Base-by-base conservation (phyloP, 495 filamentous ascomycete genomes). In the Achaetomiella virescens region DNA sequence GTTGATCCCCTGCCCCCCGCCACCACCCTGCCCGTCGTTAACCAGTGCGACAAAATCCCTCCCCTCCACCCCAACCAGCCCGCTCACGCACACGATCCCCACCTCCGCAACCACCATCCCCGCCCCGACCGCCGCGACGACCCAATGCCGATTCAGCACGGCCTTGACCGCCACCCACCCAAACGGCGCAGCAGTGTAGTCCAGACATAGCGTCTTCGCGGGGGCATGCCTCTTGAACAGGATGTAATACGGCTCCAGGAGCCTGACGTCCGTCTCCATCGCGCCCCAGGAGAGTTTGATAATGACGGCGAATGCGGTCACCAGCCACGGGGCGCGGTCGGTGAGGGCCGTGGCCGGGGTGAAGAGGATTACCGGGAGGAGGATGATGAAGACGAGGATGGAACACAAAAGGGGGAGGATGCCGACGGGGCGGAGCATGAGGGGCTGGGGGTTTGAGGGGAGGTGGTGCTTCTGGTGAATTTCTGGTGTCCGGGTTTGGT, bases 231-330 rank as follows among this genome's bases (percentile, higher is more conserved):
- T 78, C 31, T 72, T 68, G 4, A 78, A 82, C 10, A 90, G 77
- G 58, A 85, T 78, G 68, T 84, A 88, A 62, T 86, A 90, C 5
- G 86, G 86, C 64, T 90, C 85, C 57, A 88, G 78, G 78, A 90
- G 84, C 49, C 86, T 80, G 43, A 90, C 74, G 49, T 83, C 80
- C 47, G 78, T 84, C 56, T 90, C 87, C n/a, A 90, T 74, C 18
- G 82, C 81, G 46, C 75, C 74, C 86, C 84, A 90, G 47, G 77
- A 62, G 20, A 87, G 73, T 65, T 87, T 88, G 65, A 88, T 78
- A 36, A 75, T 66, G 12, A 86, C 81, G 1, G 85, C 82, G 0
- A 89, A 48, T 9, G 74, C 66, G 2, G 85, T 87, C 7, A 86
- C 64, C 14, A 85, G 63, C 81, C 83, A 89, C 2, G 86, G 84